These are phyloP conservation scores for Chlorella ohadii DNA, from an alignment of 139 green algal genomes.

Conservation along the genomic window DNA sequence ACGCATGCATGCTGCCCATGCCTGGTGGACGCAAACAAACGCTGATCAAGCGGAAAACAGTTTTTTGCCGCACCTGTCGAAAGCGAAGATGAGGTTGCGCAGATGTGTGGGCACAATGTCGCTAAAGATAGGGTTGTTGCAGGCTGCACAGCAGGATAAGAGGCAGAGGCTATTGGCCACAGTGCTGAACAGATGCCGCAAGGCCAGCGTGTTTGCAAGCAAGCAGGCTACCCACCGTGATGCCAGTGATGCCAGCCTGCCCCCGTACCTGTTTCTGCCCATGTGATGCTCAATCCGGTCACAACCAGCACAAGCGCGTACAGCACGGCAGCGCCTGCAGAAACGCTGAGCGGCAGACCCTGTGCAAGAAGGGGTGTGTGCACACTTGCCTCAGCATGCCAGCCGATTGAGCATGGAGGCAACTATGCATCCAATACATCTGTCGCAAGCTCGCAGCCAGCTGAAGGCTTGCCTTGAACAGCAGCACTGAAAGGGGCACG, in stretches of 20 bases:
- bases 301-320: conserved; percentile 46
- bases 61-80: not conserved
- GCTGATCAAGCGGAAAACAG: no score
- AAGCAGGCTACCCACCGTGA: no score
- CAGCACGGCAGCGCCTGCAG: not conserved
- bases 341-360: not conserved
- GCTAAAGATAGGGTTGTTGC: conserved; percentile 76
- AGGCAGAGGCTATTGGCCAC: no score
- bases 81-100: conserved; percentile 68
- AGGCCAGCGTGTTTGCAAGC: no score
- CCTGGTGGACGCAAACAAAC: no score
- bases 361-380: not conserved
- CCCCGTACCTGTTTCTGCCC: conserved; percentile 27
- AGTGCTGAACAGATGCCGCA: no score
- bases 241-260: no score
- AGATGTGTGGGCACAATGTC: conserved; percentile 59
- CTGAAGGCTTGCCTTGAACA: conserved; percentile 25
- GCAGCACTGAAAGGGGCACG: conserved; percentile 27
- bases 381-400: not conserved
- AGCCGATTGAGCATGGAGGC: not conserved
- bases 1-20: no score
- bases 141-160: conserved; percentile 13
- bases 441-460: not conserved
- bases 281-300: conserved; percentile 57
- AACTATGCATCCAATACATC: not conserved